Percentiles rank a stretch among this genome's conserved stretches.
phyloP scores from a whole-genome alignment of 306 rosid species.

The Vachellia pachyceras region DNA sequence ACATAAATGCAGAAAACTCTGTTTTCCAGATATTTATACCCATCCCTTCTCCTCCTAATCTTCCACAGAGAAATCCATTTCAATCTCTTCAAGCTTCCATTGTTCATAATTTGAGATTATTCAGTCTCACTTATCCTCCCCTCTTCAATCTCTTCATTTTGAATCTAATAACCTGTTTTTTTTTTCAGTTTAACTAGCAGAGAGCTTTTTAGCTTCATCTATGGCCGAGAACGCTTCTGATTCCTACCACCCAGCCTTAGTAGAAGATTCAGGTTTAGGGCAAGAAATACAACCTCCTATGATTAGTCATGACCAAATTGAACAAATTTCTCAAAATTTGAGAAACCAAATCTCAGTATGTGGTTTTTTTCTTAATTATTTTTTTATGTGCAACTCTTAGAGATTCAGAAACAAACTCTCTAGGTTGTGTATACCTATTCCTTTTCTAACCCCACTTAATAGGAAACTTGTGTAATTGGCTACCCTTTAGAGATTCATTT shows the following conservation, averaged over 20 bases:
- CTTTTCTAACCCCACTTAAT: too few relatives aligned
- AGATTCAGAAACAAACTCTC: not conserved
- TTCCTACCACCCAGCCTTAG: not conserved
- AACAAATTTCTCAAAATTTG: not conserved
- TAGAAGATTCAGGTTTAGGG: not conserved
- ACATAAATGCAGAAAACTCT: not conserved
- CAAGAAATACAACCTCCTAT: not conserved
- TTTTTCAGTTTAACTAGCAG: not conserved
- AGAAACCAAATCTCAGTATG: not conserved
- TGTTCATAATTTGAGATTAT: not conserved
- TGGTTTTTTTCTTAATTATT: not conserved
- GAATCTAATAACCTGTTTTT: not conserved
- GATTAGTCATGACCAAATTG: not conserved
- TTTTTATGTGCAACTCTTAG: not conserved
- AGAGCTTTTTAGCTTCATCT: not conserved
- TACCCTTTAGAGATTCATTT: too few relatives aligned
- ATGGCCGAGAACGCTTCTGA: not conserved
- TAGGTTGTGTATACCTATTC: too few relatives aligned
- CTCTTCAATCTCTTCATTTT: not conserved
- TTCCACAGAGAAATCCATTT: not conserved
- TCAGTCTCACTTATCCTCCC: not conserved
- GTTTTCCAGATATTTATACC: not conserved
- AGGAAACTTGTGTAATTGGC: too few relatives aligned
- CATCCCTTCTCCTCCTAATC: not conserved
- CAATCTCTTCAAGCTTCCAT: not conserved